Evolutionary conservation across 2,329 filamentous ascomycete species (phyloP).

Genomic region (Venturia oleaginea): DNA sequence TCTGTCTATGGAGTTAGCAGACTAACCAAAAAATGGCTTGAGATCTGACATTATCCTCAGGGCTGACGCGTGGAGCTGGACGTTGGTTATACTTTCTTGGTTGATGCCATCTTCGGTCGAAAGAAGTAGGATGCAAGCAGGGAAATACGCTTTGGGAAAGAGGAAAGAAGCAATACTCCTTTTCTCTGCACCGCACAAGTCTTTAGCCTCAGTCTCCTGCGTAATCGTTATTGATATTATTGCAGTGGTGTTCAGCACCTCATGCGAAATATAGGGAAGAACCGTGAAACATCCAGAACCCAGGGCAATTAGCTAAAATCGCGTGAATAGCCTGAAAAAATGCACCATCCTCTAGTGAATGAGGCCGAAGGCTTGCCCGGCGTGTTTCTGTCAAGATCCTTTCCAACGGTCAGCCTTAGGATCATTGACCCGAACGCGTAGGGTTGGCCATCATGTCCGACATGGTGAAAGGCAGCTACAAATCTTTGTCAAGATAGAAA

Average conservation of each 20-base stretch:
- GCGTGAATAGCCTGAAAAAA: background rate
- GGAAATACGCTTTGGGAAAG: background rate
- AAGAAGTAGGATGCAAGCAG: background rate
- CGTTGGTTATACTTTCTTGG: background rate
- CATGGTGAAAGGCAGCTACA: background rate
- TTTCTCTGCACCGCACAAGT: background rate
- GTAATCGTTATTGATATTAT: background rate
- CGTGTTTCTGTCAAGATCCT: background rate
- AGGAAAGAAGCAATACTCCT: background rate
- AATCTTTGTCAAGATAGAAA: background rate
- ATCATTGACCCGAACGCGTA: background rate
- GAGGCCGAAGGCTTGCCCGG: background rate
- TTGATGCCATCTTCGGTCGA: background rate
- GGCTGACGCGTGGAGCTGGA: background rate
- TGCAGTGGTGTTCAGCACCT: background rate
- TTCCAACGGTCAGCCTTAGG: background rate
- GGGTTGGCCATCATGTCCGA: background rate
- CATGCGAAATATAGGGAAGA: background rate
- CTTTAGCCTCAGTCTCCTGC: background rate
- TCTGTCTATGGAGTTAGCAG: background rate
- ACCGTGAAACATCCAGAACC: background rate
- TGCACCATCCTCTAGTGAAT: background rate
- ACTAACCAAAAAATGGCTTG: background rate
- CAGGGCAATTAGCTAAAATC: background rate
- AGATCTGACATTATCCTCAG: background rate